These are phyloP conservation scores for Exophiala alcalophila DNA, from an alignment of 2,329 filamentous ascomycete species.

Conservation along the genomic window DNA sequence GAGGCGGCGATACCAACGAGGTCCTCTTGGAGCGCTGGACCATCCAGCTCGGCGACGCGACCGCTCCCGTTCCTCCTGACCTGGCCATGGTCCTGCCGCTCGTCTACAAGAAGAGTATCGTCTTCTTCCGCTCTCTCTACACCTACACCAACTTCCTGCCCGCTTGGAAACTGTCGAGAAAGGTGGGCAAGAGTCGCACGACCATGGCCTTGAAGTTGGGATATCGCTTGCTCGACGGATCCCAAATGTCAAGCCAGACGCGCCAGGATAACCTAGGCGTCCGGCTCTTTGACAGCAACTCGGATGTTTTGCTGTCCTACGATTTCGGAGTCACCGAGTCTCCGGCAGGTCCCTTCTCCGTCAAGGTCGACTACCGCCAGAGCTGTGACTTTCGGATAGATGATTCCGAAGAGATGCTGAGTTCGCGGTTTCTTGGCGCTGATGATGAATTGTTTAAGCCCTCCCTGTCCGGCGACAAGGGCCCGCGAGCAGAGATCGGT, in stretches of 20 bases:
- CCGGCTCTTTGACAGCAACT: conserved; percentile 63
- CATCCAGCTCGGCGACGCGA: conserved; percentile 70
- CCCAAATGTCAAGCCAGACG: conserved; percentile 47
- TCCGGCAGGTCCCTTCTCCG: conserved; percentile 77
- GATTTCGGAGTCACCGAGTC: conserved; percentile 81
- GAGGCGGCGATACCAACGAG: conserved; percentile 54
- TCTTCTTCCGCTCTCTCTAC: conserved; percentile 87
- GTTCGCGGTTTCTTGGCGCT: conserved; percentile 87
- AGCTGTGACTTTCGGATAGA: conserved; percentile 90
- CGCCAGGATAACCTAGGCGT: conserved; percentile 67
- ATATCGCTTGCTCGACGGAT: conserved; percentile 71
- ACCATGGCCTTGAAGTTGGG: conserved; percentile 66
- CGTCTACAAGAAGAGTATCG: conserved; percentile 95
- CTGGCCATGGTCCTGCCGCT: conserved; percentile 67
- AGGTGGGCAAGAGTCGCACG: conserved; percentile 65
- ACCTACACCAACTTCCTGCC: conserved; percentile 78
- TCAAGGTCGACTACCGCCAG: conserved; percentile 78
- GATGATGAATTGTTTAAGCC: conserved; percentile 86
- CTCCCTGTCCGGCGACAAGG: conserved; percentile 60
- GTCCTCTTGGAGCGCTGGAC: conserved; percentile 89
- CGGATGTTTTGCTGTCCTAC: conserved; percentile 69
- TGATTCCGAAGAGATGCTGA: conserved; percentile 83
- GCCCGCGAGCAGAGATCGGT: conserved; percentile 49
- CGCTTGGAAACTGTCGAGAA: conserved; percentile 79
- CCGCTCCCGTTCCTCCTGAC: conserved; percentile 41